Conservation (phyloP, 2,329 filamentous ascomycete genomes). For the Stachybotrys chartarum region DNA sequence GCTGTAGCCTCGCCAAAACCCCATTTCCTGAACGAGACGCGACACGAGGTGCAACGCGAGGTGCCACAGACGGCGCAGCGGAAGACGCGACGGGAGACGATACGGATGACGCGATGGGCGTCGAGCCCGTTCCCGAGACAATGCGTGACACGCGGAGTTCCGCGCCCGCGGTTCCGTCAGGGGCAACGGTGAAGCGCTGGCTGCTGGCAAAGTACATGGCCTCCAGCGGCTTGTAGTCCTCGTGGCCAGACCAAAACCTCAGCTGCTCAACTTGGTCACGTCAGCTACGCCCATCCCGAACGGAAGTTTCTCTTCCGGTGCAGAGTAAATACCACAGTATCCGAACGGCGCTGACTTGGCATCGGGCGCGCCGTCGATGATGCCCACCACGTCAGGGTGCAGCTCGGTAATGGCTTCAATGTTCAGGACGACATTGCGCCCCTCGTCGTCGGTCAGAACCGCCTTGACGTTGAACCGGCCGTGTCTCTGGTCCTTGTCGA, state of each 20-base stretch:
- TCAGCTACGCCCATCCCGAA: not conserved
- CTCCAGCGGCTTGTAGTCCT: not conserved
- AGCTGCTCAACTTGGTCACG: not conserved
- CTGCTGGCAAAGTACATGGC: not conserved
- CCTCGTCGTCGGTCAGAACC: not conserved
- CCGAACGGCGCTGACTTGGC: slow-evolving; percentile 1
- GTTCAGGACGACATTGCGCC: not conserved
- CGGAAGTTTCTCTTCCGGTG: not conserved
- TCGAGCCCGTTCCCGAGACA: not conserved
- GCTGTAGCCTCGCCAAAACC: no score
- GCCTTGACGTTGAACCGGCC: not conserved
- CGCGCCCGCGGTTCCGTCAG: not conserved
- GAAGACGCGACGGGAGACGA: no score
- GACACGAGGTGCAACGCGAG: no score
- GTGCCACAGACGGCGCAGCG: no score
- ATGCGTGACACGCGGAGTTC: not conserved
- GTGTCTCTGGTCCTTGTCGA: slow-evolving; percentile 1
- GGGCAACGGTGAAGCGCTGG: not conserved
- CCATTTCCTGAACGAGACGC: no score
- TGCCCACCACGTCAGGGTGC: not conserved
- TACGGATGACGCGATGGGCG: no score
- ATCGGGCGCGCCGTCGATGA: not conserved
- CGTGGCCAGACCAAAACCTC: not conserved
- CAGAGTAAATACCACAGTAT: not conserved
- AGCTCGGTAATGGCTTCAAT: not conserved